Base-by-base conservation (phyloP, 225 moss, liverwort and hornwort species). In the Rhytidiadelphus loreus region DNA sequence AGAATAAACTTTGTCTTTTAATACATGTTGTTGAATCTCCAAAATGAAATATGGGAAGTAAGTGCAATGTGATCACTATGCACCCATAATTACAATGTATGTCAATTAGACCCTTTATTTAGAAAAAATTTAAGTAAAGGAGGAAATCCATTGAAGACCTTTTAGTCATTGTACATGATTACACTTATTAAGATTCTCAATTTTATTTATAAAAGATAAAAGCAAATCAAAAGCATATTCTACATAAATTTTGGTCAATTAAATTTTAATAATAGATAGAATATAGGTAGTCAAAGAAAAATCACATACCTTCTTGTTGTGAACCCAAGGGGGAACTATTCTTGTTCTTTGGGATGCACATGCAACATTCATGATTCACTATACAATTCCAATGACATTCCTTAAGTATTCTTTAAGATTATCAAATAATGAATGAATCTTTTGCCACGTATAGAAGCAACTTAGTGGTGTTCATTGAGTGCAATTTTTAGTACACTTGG, bases 281-380 rank as follows among this genome's bases (percentile, higher is more conserved):
- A 39, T 39, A 23, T 69, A 39, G 12, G 12, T 7, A 13, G 23
- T n/a, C 4, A 23, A 23, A 24, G 23, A 39, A 69, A 69, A 39
- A 69, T 23, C 10, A 39, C 22, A 69, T 69, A 3, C 7, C 39
- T 22, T 69, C 7, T 13, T 8, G 39, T n/a, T 23, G 4, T 24
- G 0, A 2, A 23, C 6, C 1, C 0, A 2, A 35, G 2, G 24
- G 4, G 1, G 4, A 13, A 14, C 24, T 24, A 13, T 69, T 39
- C 11, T 69, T 24, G 14, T 69, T 14, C 4, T 39, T 24, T 39
- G 3, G 8, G 1, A 69, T 39, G 69, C 2, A 68, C 23, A 33
- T n/a, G 11, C n/a, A 66, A 22, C 22, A 12, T 23, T 68, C 13
- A 13, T 23, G 1, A 68, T 39, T 13, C 5, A 1, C 4, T 2